Conservation (phyloP, 257 asterid genomes). For the Rehmannia glutinosa region DNA sequence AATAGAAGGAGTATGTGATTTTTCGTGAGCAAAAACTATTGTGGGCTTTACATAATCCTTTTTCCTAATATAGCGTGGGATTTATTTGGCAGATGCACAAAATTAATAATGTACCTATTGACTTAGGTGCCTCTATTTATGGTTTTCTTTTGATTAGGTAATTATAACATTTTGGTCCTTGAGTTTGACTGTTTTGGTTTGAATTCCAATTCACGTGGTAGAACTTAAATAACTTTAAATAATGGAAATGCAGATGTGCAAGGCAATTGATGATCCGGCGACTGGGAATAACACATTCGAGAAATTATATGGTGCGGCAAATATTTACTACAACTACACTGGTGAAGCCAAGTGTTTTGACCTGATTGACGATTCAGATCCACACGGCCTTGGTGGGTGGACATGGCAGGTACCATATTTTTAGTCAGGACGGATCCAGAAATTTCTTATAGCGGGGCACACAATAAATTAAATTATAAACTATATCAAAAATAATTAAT, state of each 20-base stretch:
- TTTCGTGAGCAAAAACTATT: no score
- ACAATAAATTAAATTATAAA: no score
- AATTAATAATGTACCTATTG: no score
- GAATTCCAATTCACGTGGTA: neutral
- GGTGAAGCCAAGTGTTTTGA: constrained; percentile 63
- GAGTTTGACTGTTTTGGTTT: neutral
- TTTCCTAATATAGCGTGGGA: no score
- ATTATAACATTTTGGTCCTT: neutral
- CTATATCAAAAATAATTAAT: no score
- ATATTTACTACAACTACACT: constrained; percentile 59
- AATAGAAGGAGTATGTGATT: no score
- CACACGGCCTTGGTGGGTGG: constrained; percentile 81
- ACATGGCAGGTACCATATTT: constrained; percentile 67
- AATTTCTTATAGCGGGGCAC: no score
- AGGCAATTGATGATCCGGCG: constrained; percentile 67
- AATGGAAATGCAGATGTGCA: constrained; percentile 62
- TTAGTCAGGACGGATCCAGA: no score
- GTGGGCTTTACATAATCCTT: no score
- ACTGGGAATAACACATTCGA: constrained; percentile 50
- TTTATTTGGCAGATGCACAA: no score
- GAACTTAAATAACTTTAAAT: neutral
- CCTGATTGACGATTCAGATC: constrained; percentile 51
- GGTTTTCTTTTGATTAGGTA: no score
- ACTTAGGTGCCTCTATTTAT: no score
- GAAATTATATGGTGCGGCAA: constrained; percentile 61